Evolutionary conservation across 176 grass and related monocot species (phyloP), one percentile per base, ranked within the genome.

Genomic region (Canna indica): DNA sequence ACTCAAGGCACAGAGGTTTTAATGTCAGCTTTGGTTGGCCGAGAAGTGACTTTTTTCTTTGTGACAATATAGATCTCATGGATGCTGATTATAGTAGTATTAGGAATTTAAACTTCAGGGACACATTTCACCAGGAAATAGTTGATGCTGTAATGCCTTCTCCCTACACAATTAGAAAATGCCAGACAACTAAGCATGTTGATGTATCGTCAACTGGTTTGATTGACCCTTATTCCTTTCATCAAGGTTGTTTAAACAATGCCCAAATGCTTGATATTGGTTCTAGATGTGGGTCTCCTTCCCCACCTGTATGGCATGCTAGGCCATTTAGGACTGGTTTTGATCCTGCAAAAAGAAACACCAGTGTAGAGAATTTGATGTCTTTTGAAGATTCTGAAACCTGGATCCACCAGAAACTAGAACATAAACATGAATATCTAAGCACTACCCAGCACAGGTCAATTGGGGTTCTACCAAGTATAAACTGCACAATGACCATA

Each of bases 251-350:
- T 77, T 31, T 73, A 71, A 80, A 63, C 78, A 75, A 79, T 71
- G 35, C 39, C 22, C 61, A 36, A 46, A 80, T 11, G 47, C 25
- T 84, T 44, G 34, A 68, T 71, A 62, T 76, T 27, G 76, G 79
- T 67, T 52, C 68, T 68, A 42, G 53, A 71, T 47, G 76, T 73
- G 29, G 74, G 83, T 44, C 69, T 61, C 64, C 84, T 83, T 87
- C 59, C 36, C 66, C 27, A 34, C 58, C 30, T 64, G n/a, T 48
- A 47, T 75, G 53, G 46, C 52, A 39, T 39, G 34, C 32, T 57
- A 74, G 41, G 44, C 75, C 56, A 29, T 31, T 44, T 72, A 32
- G 64, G 3, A 65, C 59, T 26, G 61, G 70, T 70, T 60, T 68
- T 70, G 62, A 60, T 73, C 53, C 52, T 73, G n/a, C 1, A 59